Evolutionary conservation across 257 asterid species (phyloP).

Genomic region (Salvia miltiorrhiza): DNA sequence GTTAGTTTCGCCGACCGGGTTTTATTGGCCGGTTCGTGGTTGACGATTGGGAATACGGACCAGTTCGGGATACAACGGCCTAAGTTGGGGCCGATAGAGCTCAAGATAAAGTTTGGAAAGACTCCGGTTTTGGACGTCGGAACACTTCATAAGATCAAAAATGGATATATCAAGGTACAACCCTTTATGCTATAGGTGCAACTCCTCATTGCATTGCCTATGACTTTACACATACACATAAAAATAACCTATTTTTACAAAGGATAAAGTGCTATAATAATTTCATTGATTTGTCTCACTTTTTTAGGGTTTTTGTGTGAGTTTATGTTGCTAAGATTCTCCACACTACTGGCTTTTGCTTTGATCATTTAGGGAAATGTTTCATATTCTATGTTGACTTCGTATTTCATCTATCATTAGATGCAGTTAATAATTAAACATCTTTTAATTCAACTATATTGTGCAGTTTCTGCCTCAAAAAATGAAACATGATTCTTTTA

Average conservation of each 20-base stretch:
- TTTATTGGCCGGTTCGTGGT: constrained; percentile 36
- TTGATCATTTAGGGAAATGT: neutral
- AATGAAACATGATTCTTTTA: neutral
- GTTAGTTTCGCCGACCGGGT: constrained; percentile 48
- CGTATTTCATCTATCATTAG: neutral
- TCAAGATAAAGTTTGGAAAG: constrained; percentile 51
- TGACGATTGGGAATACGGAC: constrained; percentile 56
- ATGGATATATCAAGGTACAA: constrained; percentile 60
- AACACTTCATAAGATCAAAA: constrained; percentile 61
- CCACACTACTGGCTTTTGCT: neutral
- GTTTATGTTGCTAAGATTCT: neutral
- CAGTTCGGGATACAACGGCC: constrained; percentile 60
- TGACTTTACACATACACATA: neutral
- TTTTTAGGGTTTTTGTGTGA: constrained; percentile 8
- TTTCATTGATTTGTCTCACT: neutral
- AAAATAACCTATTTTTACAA: neutral
- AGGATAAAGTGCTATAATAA: constrained; percentile 5
- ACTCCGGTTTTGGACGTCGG: constrained; percentile 79
- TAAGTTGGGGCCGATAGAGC: constrained; percentile 53
- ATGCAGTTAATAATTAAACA: no score
- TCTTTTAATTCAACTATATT: neutral
- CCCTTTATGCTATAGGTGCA: neutral
- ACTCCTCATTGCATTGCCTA: neutral
- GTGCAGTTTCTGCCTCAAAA: neutral
- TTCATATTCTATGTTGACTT: neutral